Base-by-base conservation (phyloP, 148 eudicot genomes). In the Rhododendron griersonianum region DNA sequence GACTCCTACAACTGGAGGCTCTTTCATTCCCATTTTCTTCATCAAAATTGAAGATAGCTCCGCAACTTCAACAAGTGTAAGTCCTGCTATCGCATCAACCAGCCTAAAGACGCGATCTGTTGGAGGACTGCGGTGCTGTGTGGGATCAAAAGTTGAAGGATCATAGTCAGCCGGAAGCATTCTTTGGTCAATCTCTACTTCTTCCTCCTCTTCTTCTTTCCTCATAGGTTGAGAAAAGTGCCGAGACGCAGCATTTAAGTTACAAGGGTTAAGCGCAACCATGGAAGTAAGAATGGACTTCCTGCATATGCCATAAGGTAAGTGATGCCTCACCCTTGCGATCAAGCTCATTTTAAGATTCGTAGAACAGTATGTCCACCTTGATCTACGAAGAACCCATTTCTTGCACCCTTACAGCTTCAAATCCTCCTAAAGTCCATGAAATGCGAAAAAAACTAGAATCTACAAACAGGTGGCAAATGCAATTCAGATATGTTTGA, bases 161-260 rank as follows among this genome's bases (percentile, higher is more conserved):
- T 95, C 98, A 80, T 95, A 97, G 87, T 97, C 98, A 47, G 98
- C 90, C 47, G 98, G 99, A 23, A 96, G 98, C 87, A 88, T 91
- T 85, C 95, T 92, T 75, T 93, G 99, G 87, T 96, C 99, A 82
- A 94, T 87, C 84, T 96, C 98, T 33, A 93, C 87, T 87, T 95
- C 96, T 81, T 94, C 95, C 35, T 91, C 89, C 45, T 90, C 94
- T 10, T 91, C 92, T 86, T 87, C 93, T 82, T 89, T 86, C 69
- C 88, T 83, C 37, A 98, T 96, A 25, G 95, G 84, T 89, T 94
- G 98, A 84, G 86, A 87, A 82, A 89, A 92, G 67, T 81, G 83
- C 84, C 98, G 92, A 84, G 84, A 87, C 28, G 81, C 11, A 87
- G 81, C 78, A 53, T 53, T 82, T 76, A 90, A 84, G 81, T 87